Base-by-base conservation (phyloP, 1,139 yeast species). In the Suhomyces anneliseae region DNA sequence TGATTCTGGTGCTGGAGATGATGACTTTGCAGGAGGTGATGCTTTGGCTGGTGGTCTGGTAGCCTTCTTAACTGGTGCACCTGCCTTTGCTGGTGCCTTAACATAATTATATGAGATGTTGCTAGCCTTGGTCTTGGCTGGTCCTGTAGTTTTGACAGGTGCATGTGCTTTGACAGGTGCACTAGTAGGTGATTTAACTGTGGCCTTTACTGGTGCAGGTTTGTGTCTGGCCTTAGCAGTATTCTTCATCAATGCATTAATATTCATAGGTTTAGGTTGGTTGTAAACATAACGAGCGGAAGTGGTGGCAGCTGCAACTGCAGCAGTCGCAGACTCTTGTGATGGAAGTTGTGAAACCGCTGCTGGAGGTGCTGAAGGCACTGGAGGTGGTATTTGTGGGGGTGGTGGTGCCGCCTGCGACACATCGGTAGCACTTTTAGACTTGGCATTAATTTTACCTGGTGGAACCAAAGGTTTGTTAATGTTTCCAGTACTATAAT, bases 231-330 rank as follows among this genome's bases (percentile, higher is more conserved):
- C 39, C 27, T 48, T 44, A 14, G 43, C 38, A 29, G 54, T 52
- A 37, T 59, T 57, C 40, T 68, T 68, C 75, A 72, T 70, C 40
- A 70, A 55, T 24, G 64, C 61, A 42, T 58, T 60, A 27, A 74
- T 61, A 51, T 74, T 70, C 47, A 74, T 50, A 0, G 79, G 79
- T 52, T 71, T 66, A 3, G 80, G 79, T 53, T 74, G 67, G 36
- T 57, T 68, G 54, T 74, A 74, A 10, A 66, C 58, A 49, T 72
- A 74, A 14, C 43, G 36, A 27, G 11, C 15, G 9, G 39, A 9
- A 6, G 40, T 26, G 7, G 33, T 26, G 7, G 34, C 38, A 6
- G 38, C 39, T n/a, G 39, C 14, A 19, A 19, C 24, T 14, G 43
- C 36, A 11, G 42, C 6, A 8, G 36, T 6, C 8, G 46, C 24